These are phyloP conservation scores for Boletus sp. DNA, from an alignment of 1,284 basidiomycete species.

Conservation along the genomic window DNA sequence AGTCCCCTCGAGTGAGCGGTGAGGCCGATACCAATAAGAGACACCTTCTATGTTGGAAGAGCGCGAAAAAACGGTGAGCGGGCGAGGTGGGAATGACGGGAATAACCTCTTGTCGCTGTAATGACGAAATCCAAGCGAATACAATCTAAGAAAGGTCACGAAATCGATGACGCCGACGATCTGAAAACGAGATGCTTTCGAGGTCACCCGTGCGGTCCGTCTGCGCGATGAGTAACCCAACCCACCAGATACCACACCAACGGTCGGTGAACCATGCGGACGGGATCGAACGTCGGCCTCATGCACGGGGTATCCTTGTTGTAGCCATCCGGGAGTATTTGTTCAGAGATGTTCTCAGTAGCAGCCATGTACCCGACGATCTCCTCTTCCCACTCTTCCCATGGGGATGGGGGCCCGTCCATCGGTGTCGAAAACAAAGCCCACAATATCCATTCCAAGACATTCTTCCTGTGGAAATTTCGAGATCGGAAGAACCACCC, in stretches of 20 bases:
- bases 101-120: constrained; percentile 40
- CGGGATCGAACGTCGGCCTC: constrained; percentile 53
- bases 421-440: constrained; percentile 46
- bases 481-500: constrained; percentile 52
- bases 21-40: constrained; percentile 62
- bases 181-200: constrained; percentile 34
- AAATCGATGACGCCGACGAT: constrained; percentile 52
- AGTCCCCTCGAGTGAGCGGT: constrained; percentile 42
- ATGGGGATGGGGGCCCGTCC: constrained; percentile 21
- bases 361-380: constrained; percentile 42
- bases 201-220: neutral
- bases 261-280: constrained; percentile 51
- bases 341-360: constrained; percentile 38
- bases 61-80: constrained; percentile 42
- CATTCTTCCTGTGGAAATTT: constrained; percentile 44
- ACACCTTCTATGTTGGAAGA: constrained; percentile 38
- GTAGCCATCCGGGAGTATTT: constrained; percentile 38
- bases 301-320: constrained; percentile 41
- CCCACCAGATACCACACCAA: constrained; percentile 60
- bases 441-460: constrained; percentile 63
- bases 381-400: constrained; percentile 46
- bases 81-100: constrained; percentile 51
- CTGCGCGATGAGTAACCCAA: constrained; percentile 8
- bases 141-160: constrained; percentile 39
- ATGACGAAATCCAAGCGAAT: constrained; percentile 49